Evolutionary conservation across 2,329 filamentous ascomycete species (phyloP).

Genomic region (Podosphaera leucotricha): DNA sequence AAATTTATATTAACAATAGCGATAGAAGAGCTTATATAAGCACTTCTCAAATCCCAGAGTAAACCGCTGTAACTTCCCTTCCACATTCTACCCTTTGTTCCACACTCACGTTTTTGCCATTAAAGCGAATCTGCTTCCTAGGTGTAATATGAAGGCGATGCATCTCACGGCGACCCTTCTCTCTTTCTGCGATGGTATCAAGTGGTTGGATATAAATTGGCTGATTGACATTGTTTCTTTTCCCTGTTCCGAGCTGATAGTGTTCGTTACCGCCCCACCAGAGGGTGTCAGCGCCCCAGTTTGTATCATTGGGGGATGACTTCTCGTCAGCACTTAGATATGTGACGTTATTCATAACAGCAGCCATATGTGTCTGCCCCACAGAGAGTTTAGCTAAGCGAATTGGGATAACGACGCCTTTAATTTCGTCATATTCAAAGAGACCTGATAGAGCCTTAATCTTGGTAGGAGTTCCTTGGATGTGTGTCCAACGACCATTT

Average conservation of each 20-base stretch:
- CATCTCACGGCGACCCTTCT: conserved; percentile 38
- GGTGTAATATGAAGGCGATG: conserved; percentile 68
- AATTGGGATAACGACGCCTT: conserved; percentile 49
- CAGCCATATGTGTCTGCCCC: conserved; percentile 59
- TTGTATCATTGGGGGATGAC: conserved; percentile 40
- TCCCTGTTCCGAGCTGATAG: conserved; percentile 82
- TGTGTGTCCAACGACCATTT: conserved; percentile 72
- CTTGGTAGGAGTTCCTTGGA: conserved; percentile 54
- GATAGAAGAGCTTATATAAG: neutral
- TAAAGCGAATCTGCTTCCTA: conserved; percentile 41
- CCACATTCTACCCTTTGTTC: conserved; percentile 84
- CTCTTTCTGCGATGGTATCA: conserved; percentile 38
- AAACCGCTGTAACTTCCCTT: conserved; percentile 58
- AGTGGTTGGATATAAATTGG: conserved; percentile 62
- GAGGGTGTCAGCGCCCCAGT: conserved; percentile 71
- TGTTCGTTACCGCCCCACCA: conserved; percentile 93
- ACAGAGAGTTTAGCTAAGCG: conserved; percentile 48
- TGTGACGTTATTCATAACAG: conserved; percentile 63
- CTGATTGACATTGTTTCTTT: conserved; percentile 51
- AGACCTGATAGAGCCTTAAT: conserved; percentile 65
- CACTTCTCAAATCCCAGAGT: conserved; percentile 28
- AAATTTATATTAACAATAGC: neutral
- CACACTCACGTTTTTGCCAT: conserved; percentile 46
- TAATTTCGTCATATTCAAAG: conserved; percentile 64
- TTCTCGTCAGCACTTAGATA: conserved; percentile 24